Conservation (phyloP, 495 filamentous ascomycete species). For the Cetradonia linearis region DNA sequence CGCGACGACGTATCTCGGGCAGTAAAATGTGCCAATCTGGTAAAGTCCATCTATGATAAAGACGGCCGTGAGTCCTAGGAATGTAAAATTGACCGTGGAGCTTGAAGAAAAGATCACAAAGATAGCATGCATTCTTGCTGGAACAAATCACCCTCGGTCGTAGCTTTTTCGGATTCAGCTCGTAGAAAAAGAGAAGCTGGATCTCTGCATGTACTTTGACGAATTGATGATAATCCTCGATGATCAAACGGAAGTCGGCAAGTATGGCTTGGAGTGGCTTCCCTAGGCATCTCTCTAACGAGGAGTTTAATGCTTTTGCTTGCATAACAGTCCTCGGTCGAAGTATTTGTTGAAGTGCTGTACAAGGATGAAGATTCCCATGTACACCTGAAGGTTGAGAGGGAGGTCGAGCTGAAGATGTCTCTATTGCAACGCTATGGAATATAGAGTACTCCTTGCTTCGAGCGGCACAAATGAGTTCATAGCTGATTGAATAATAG, state of each 20-base stretch:
- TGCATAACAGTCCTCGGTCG: slow-evolving; percentile 17
- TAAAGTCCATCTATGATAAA: slow-evolving; percentile 22
- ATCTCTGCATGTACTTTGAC: slow-evolving; percentile 35
- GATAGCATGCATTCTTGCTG: slow-evolving; percentile 32
- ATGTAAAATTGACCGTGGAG: slow-evolving; percentile 21
- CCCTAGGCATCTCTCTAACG: slow-evolving; percentile 20
- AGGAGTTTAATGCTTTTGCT: slow-evolving; percentile 19
- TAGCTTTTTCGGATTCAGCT: slow-evolving; percentile 24
- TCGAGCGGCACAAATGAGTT: slow-evolving; percentile 27
- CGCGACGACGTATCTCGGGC: slow-evolving; percentile 16
- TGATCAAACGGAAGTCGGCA: slow-evolving; percentile 19
- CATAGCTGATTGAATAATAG: slow-evolving; percentile 23
- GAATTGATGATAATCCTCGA: slow-evolving; percentile 20
- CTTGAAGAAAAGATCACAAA: slow-evolving; percentile 28
- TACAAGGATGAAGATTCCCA: slow-evolving; percentile 20
- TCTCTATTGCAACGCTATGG: slow-evolving; percentile 23
- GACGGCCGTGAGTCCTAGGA: slow-evolving; percentile 22
- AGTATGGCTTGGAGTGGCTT: slow-evolving; percentile 19
- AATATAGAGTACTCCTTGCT: slow-evolving; percentile 21
- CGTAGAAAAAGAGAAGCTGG: slow-evolving; percentile 33
- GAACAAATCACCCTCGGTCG: slow-evolving; percentile 29
- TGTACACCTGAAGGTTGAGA: slow-evolving; percentile 14
- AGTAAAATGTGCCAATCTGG: slow-evolving; percentile 20
- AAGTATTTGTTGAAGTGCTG: slow-evolving; percentile 20
- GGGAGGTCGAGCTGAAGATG: slow-evolving; percentile 17